Percentiles rank a stretch among this genome's conserved stretches.
Conservation (phyloP, 495 filamentous ascomycete species). For the Trichoderma erinaceum region DNA sequence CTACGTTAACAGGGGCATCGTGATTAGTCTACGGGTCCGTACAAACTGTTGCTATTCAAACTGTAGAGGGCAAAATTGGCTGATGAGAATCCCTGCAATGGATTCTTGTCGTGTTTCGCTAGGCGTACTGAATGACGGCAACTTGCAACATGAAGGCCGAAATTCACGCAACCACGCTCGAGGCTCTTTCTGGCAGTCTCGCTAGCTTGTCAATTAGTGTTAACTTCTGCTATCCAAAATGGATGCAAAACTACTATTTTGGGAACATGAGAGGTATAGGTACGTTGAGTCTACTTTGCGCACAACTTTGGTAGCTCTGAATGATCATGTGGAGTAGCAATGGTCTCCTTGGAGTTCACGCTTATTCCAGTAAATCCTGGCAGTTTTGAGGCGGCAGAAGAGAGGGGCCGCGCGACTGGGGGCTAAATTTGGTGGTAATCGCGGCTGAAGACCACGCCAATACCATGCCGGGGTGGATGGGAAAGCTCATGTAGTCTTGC, state of each 20-base stretch:
- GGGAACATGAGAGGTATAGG: neutral
- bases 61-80: neutral
- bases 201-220: too few species aligned
- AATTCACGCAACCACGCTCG: neutral
- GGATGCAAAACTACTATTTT: neutral
- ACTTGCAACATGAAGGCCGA: neutral
- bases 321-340: neutral
- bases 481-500: neutral
- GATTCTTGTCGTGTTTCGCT: neutral
- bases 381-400: neutral
- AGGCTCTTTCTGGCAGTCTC: neutral
- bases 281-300: neutral
- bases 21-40: neutral
- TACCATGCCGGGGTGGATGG: neutral
- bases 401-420: neutral
- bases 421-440: constrained; percentile 6
- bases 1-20: neutral
- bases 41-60: neutral
- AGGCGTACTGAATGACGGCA: neutral
- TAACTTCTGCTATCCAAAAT: neutral
- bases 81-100: neutral
- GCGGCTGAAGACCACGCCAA: neutral
- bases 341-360: neutral
- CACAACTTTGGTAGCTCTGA: neutral
- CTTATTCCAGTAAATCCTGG: neutral